phyloP scores from a whole-genome alignment of 2,329 filamentous ascomycete genomes.

The Penicillium digitatum region DNA sequence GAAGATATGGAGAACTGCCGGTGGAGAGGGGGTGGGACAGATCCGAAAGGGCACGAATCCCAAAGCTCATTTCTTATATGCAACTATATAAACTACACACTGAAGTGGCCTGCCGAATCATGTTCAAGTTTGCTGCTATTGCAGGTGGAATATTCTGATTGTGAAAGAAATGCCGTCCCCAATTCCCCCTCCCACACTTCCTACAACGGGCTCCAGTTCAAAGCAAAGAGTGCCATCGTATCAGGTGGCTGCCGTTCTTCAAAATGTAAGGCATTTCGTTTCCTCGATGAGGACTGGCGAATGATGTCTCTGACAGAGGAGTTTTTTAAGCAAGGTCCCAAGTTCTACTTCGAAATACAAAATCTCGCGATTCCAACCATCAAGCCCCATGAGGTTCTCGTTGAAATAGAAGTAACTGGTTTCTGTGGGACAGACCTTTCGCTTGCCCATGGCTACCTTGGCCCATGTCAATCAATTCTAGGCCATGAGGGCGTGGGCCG shows the following conservation, averaged over 20 bases:
- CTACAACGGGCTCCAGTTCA: not conserved
- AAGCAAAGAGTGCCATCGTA: not conserved
- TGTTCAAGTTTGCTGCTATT: not conserved
- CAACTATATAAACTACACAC: not conserved
- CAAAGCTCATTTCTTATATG: not conserved
- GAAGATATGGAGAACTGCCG: not conserved
- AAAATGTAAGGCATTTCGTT: not conserved
- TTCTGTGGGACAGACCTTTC: not conserved
- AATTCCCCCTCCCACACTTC: too few relatives aligned
- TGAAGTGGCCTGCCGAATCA: not conserved
- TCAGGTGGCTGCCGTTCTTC: not conserved
- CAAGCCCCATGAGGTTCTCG: not conserved
- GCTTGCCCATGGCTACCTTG: not conserved
- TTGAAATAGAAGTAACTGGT: not conserved
- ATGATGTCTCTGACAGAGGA: not conserved
- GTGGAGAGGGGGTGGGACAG: too few relatives aligned
- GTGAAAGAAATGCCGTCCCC: not conserved
- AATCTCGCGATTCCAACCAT: not conserved
- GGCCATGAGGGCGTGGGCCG: not conserved
- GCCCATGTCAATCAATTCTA: not conserved
- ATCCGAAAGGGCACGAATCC: not conserved
- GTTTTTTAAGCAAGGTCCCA: not conserved
- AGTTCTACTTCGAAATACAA: not conserved
- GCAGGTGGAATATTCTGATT: not conserved
- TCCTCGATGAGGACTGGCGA: not conserved